Evolutionary conservation across 1,284 basidiomycete genomes (phyloP).

Genomic region (Chalciporus sp.): DNA sequence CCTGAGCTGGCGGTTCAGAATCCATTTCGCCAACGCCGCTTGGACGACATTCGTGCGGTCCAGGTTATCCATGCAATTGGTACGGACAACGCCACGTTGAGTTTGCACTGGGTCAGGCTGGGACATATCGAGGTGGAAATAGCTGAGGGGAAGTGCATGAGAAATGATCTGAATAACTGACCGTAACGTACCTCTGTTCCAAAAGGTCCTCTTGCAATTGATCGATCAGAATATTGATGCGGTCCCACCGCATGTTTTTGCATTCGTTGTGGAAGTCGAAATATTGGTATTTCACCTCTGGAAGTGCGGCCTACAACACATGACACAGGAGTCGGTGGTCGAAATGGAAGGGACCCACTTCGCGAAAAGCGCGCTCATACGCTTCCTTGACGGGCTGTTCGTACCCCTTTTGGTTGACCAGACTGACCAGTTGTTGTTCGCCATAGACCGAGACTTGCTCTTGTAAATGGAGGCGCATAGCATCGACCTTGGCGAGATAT

Average conservation of each 20-base stretch:
- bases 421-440: constrained; percentile 82
- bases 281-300: constrained; percentile 86
- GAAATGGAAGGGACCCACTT: constrained; percentile 41
- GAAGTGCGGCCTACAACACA: constrained; percentile 53
- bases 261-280: constrained; percentile 99
- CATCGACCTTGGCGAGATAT: constrained; percentile 55
- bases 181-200: constrained; percentile 62
- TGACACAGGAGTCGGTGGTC: constrained; percentile 5
- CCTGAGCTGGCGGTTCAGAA: constrained; percentile 79
- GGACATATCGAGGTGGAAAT: constrained; percentile 67
- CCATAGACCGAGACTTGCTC: constrained; percentile 82
- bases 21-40: constrained; percentile 84
- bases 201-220: constrained; percentile 75
- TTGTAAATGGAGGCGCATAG: constrained; percentile 76
- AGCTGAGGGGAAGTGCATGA: constrained; percentile 45
- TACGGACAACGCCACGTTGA: constrained; percentile 74
- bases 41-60: constrained; percentile 98
- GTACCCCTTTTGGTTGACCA: constrained; percentile 95
- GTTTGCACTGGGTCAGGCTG: constrained; percentile 49
- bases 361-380: constrained; percentile 79
- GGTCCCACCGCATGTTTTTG: constrained; percentile 94
- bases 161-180: not conserved
- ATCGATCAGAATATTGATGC: constrained; percentile 84
- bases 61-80: constrained; percentile 95
- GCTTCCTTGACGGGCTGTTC: constrained; percentile 97